Conservation (phyloP, 1,139 yeast species). For the Hyphopichia wangnamkhiaoensis region DNA sequence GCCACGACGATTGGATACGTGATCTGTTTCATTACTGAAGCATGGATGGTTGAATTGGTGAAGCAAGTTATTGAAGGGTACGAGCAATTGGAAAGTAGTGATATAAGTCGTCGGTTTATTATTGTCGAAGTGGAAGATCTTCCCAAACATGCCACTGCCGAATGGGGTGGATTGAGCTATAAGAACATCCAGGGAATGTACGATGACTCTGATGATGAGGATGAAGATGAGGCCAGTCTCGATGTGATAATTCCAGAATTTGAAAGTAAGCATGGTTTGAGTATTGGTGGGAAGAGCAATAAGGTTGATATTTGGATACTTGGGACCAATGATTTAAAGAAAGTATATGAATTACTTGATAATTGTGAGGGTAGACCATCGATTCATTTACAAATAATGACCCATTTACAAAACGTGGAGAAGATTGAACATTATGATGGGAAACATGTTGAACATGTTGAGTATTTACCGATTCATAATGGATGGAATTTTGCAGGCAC, state of each 20-base stretch:
- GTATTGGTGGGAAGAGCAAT: not conserved
- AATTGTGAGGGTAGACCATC: no score
- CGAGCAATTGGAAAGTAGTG: conserved; percentile 11
- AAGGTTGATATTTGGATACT: conserved; percentile 6
- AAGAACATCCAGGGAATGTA: conserved; percentile 36
- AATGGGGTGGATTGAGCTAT: conserved; percentile 72
- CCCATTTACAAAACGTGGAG: not conserved
- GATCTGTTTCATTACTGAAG: conserved; percentile 53
- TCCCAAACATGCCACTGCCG: conserved; percentile 72
- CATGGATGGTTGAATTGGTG: conserved; percentile 21
- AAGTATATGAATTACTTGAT: conserved; percentile 1
- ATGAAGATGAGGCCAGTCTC: conserved; percentile 14
- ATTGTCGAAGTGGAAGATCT: conserved; percentile 61
- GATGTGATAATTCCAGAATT: not conserved
- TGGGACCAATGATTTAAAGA: conserved; percentile 17
- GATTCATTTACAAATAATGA: not conserved
- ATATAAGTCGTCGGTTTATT: conserved; percentile 33
- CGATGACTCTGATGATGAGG: conserved; percentile 44
- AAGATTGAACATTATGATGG: not conserved
- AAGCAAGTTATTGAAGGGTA: conserved; percentile 41
- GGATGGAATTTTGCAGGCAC: conserved; percentile 22
- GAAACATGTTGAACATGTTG: no score
- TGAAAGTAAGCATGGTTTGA: not conserved
- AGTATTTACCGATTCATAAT: conserved; percentile 27
- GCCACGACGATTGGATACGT: conserved; percentile 45